phyloP scores from a whole-genome alignment of 192 early-diverging fungal species.

The Geosiphon pyriformis region DNA sequence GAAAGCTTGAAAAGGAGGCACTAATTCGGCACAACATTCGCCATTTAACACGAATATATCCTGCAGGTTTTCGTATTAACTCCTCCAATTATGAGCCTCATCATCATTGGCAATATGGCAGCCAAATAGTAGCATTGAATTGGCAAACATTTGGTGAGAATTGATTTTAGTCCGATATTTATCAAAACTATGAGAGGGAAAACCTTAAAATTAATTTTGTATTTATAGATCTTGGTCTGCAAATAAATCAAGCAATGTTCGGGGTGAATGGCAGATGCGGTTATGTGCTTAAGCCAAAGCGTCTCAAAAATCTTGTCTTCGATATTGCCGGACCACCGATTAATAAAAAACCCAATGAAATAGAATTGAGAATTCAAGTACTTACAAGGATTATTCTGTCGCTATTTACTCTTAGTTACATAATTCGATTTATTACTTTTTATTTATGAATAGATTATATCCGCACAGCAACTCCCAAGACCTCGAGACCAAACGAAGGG shows the following conservation, averaged over 20 bases:
- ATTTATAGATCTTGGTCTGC: slow-evolving; percentile 61
- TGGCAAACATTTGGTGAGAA: slow-evolving; percentile 70
- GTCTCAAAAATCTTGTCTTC: slow-evolving; percentile 33
- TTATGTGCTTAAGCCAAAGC: slow-evolving; percentile 73
- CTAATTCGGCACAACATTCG: slow-evolving; percentile 53
- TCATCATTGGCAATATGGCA: slow-evolving; percentile 72
- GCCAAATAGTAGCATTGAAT: slow-evolving; percentile 87
- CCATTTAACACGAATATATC: slow-evolving; percentile 76
- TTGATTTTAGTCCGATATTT: background rate
- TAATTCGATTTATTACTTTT: too few species aligned
- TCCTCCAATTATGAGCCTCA: slow-evolving; percentile 84
- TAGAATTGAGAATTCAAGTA: slow-evolving; percentile 37
- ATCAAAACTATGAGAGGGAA: too few species aligned
- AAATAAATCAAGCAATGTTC: slow-evolving; percentile 86
- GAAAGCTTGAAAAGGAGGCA: slow-evolving; percentile 44
- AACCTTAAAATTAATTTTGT: background rate
- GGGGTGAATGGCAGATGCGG: slow-evolving; percentile 62
- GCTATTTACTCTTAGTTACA: too few species aligned
- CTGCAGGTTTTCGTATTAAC: slow-evolving; percentile 67
- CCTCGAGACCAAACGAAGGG: slow-evolving; percentile 47
- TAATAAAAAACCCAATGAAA: slow-evolving; percentile 25
- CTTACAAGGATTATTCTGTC: too few species aligned
- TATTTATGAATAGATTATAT: slow-evolving; percentile 44
- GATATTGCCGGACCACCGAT: slow-evolving; percentile 27
- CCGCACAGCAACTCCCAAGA: slow-evolving; percentile 64